phyloP scores from a whole-genome alignment of 116 monocot species.

The Papilionanthe hybrid region DNA sequence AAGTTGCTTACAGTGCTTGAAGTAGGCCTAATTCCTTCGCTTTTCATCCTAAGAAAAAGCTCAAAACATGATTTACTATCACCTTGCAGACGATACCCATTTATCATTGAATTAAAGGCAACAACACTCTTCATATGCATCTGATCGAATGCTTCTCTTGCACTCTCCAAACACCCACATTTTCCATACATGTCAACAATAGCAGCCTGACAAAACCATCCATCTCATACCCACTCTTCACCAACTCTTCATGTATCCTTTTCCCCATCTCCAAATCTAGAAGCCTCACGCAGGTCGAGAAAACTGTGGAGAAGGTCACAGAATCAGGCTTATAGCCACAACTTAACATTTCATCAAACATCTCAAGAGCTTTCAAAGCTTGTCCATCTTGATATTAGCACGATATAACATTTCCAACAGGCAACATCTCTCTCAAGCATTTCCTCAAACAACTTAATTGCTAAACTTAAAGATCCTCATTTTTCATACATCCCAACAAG shows the following conservation, averaged over 20 bases:
- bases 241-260: conserved; percentile 43
- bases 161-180: conserved; percentile 40
- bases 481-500: conserved; percentile 58
- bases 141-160: conserved; percentile 54
- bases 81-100: conserved; percentile 48
- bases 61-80: conserved; percentile 34
- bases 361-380: conserved; percentile 30
- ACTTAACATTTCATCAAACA: conserved; percentile 40
- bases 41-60: conserved; percentile 45
- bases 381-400: conserved; percentile 65
- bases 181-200: conserved; percentile 75
- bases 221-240: conserved; percentile 23
- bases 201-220: conserved; percentile 54
- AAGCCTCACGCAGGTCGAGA: conserved; percentile 59
- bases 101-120: conserved; percentile 59
- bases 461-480: conserved; percentile 26
- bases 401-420: conserved; percentile 66
- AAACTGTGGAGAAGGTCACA: conserved; percentile 37
- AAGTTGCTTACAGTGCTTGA: conserved; percentile 57
- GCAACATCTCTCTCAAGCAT: conserved; percentile 52
- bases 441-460: conserved; percentile 51
- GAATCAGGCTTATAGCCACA: conserved; percentile 48
- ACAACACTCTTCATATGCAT: conserved; percentile 34
- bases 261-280: conserved; percentile 37
- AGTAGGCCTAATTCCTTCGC: conserved; percentile 38